phyloP scores from a whole-genome alignment of 2,329 filamentous ascomycete species.

The Colletotrichum euphorbiae region DNA sequence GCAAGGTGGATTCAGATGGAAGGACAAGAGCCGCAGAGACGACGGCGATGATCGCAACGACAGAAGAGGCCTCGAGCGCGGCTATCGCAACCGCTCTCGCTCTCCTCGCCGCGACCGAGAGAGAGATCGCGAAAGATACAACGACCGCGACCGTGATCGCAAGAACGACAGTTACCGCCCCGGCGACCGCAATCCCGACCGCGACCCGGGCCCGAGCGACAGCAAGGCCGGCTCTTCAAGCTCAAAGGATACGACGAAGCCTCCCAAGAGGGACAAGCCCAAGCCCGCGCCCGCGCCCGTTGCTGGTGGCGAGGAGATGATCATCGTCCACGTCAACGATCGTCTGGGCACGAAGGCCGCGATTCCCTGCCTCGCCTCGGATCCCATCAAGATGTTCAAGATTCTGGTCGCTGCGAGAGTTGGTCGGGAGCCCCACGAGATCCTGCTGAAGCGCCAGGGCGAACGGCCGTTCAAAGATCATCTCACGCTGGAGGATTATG shows the following conservation, averaged over 20 bases:
- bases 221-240: constrained; percentile 45
- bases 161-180: constrained; percentile 46
- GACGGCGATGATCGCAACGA: constrained; percentile 52
- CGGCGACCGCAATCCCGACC: constrained; percentile 44
- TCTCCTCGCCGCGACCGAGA: constrained; percentile 48
- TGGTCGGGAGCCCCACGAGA: constrained; percentile 89
- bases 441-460: constrained; percentile 90
- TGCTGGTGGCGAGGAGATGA: constrained; percentile 79
- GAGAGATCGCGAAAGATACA: constrained; percentile 40
- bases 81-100: constrained; percentile 61
- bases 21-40: constrained; percentile 64
- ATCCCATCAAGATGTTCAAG: constrained; percentile 89
- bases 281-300: constrained; percentile 46
- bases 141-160: constrained; percentile 52
- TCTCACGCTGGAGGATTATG: constrained; percentile 89
- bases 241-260: constrained; percentile 44
- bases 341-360: constrained; percentile 95
- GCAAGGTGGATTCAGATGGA: constrained; percentile 65
- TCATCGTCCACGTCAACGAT: constrained; percentile 94
- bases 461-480: constrained; percentile 95
- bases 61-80: constrained; percentile 58
- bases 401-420: constrained; percentile 91
- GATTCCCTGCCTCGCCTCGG: constrained; percentile 87
- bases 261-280: constrained; percentile 49
- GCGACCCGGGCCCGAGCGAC: constrained; percentile 43